Evolutionary conservation across 495 filamentous ascomycete genomes (phyloP), one percentile per base, ranked within the genome.

Genomic region (Penicillium daleae): DNA sequence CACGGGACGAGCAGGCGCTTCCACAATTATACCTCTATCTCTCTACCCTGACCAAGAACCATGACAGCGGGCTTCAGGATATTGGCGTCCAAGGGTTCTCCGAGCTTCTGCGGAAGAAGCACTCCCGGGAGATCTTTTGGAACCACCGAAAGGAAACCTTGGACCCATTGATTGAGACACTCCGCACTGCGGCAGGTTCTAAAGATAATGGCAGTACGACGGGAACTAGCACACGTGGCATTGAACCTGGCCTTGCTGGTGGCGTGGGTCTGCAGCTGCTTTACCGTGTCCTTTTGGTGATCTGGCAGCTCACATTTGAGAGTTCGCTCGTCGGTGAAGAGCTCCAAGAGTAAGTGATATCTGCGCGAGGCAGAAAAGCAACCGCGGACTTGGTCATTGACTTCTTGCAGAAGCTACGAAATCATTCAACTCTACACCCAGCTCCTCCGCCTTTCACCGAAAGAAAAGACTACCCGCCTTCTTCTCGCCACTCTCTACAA

Each of bases 231-330:
- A 82, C 83, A 49, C 79, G 84, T 10, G 83, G 81, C 53, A 76
- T 82, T 50, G 91, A 92, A 70, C 83, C 82, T 26, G 84, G 85
- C 19, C 71, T 96, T 42, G 83, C 88, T 48, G 91, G 93, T 52
- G 91, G 91, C 17, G 90, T 99, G 54, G 92, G 93, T 17, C 78
- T 99, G 15, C 96, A 99, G 70, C 86, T 98, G 42, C 83, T 99
- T 27, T 99, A 99, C 72, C 92, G 97, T 66, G 90, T 97, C 22
- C 83, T 99, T 33, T 79, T 99, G 39, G 91, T 93, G 15, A 74
- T 98, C 24, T 99, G 96, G 96, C 92, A 98, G 79, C 80, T 98
- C 54, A 95, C 91, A 60, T 99, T 99, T 64, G 96, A 98, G 70
- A 91, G 89, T 24, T 81, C 81, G 31, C 78, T 90, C 7, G 83